Percentiles rank a stretch among this genome's conserved stretches.
Conservation (phyloP, 805 yeast genomes). For the Hanseniaspora nectarophila region DNA sequence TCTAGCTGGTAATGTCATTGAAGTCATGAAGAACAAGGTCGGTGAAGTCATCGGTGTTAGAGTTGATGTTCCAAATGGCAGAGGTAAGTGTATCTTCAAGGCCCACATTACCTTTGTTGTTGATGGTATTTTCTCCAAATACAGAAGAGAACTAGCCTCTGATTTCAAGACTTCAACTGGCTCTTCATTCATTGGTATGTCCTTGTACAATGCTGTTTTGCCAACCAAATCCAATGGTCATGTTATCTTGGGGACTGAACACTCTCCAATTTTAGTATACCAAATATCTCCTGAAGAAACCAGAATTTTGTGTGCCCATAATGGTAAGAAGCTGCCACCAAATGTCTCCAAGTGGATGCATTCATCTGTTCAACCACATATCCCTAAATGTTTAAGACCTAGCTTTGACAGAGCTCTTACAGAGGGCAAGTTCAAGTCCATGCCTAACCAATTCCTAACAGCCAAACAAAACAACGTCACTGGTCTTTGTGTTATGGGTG, state of each 20-base stretch:
- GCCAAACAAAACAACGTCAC: constrained; percentile 59
- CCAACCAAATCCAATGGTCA: constrained; percentile 77
- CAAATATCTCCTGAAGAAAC: constrained; percentile 77
- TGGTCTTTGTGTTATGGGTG: constrained; percentile 80
- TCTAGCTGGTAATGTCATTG: constrained; percentile 73
- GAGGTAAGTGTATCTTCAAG: constrained; percentile 34
- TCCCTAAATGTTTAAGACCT: constrained; percentile 57
- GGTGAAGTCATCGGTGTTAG: constrained; percentile 66
- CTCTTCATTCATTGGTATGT: constrained; percentile 79
- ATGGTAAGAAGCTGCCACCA: constrained; percentile 62
- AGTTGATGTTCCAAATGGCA: constrained; percentile 36
- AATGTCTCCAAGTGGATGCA: constrained; percentile 51
- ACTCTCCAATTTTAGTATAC: constrained; percentile 79
- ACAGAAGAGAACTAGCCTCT: constrained; percentile 61
- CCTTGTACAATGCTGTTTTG: constrained; percentile 58
- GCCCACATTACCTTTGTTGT: constrained; percentile 65
- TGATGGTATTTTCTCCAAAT: constrained; percentile 90
- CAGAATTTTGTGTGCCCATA: constrained; percentile 78
- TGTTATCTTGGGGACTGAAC: constrained; percentile 64
- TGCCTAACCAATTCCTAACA: constrained; percentile 88
- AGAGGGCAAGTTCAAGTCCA: constrained; percentile 51
- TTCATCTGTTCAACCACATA: constrained; percentile 47
- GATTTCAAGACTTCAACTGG: constrained; percentile 54
- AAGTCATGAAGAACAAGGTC: constrained; percentile 42
- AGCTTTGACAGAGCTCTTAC: constrained; percentile 56